Conservation (phyloP, 2,329 filamentous ascomycete species). For the Calonectria honghensis region DNA sequence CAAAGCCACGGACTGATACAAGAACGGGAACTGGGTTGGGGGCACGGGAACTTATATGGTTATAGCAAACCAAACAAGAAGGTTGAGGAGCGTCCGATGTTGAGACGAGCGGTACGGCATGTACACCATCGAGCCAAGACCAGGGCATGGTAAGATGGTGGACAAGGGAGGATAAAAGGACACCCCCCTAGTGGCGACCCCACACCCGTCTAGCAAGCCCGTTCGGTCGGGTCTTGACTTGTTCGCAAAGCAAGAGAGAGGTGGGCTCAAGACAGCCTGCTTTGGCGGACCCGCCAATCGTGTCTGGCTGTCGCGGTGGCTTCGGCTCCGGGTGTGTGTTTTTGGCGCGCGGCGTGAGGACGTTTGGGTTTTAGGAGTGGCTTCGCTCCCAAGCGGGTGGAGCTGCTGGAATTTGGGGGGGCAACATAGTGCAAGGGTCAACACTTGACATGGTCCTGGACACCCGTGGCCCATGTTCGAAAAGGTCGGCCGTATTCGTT, state of each 20-base stretch:
- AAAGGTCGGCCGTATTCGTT: constrained; percentile 33
- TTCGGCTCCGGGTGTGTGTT: constrained; percentile 53
- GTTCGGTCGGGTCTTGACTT: constrained; percentile 47
- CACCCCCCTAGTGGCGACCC: constrained; percentile 41
- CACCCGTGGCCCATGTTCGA: constrained; percentile 33
- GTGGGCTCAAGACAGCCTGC: constrained; percentile 54
- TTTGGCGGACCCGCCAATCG: constrained; percentile 47
- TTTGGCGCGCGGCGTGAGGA: constrained; percentile 39
- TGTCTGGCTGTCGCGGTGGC: constrained; percentile 49
- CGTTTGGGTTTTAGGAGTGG: constrained; percentile 54
- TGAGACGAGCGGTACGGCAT: constrained; percentile 48
- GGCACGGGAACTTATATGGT: constrained; percentile 52
- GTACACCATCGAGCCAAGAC: constrained; percentile 49
- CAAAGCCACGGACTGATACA: constrained; percentile 21
- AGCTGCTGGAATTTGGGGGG: constrained; percentile 42
- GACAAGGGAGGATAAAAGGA: constrained; percentile 48
- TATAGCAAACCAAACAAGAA: constrained; percentile 46
- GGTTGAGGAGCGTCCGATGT: constrained; percentile 45
- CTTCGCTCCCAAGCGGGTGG: constrained; percentile 43
- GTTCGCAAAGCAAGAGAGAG: constrained; percentile 47
- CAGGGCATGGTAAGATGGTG: constrained; percentile 50
- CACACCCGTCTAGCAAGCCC: constrained; percentile 45
- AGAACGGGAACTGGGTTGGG: constrained; percentile 41
- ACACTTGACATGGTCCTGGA: constrained; percentile 37
- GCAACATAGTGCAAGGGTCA: constrained; percentile 44